Evolutionary conservation across 2,329 filamentous ascomycete genomes (phyloP).

Genomic region (Falciphora oryzae): DNA sequence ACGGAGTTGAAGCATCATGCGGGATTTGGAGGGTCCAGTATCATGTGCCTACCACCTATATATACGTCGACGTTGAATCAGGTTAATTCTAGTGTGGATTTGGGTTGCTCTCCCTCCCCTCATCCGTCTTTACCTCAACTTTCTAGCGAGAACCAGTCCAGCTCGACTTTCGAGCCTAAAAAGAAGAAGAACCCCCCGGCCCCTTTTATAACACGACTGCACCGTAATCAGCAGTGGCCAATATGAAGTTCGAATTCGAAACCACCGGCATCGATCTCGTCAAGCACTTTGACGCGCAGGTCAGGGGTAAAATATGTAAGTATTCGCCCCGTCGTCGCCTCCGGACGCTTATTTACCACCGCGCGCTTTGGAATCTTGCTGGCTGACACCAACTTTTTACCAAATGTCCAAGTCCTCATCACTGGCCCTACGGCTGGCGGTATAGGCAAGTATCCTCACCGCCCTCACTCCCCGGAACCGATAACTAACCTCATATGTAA

Average conservation of each 20-base stretch:
- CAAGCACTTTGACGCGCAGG: neutral
- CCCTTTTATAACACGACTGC: too few relatives aligned
- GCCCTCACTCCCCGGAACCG: neutral
- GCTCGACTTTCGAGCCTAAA: too few relatives aligned
- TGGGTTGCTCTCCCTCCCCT: too few relatives aligned
- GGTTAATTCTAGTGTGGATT: too few relatives aligned
- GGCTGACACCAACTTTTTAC: neutral
- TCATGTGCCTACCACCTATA: too few relatives aligned
- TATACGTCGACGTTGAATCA: too few relatives aligned
- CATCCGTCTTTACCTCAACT: too few relatives aligned
- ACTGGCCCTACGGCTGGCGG: slow-evolving; percentile 14
- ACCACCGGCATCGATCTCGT: slow-evolving; percentile 2
- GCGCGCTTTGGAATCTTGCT: neutral
- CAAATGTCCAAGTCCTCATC: slow-evolving; percentile 13
- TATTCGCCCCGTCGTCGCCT: neutral
- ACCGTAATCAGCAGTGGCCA: neutral
- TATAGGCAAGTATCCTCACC: slow-evolving; percentile 6
- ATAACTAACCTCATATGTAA: neutral
- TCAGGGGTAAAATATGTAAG: neutral
- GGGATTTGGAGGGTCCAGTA: too few relatives aligned
- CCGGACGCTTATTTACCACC: neutral
- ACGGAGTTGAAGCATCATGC: too few relatives aligned
- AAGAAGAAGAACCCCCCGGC: too few relatives aligned
- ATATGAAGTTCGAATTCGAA: neutral
- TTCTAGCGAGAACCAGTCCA: too few relatives aligned